Evolutionary conservation across 2,329 filamentous ascomycete genomes (phyloP).

Genomic region (Scolecobasidium constrictum): DNA sequence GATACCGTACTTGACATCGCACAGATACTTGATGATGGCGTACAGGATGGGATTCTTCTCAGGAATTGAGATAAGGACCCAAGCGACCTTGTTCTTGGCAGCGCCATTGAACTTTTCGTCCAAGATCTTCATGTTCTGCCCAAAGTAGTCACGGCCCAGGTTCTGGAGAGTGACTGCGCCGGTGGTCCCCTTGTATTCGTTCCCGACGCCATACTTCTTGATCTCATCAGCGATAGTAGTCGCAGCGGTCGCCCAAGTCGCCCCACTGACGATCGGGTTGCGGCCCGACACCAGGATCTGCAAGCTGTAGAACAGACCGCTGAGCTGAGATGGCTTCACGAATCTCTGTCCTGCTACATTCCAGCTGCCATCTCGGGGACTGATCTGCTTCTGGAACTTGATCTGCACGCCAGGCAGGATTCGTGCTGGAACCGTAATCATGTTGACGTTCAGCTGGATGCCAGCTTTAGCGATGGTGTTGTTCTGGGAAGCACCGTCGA

Average conservation of each 20-base stretch:
- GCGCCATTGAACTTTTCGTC: neutral
- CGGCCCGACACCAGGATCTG: neutral
- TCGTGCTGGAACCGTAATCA: conserved; percentile 64
- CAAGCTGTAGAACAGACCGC: neutral
- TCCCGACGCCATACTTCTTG: conserved; percentile 1
- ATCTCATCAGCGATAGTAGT: neutral
- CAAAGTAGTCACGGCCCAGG: neutral
- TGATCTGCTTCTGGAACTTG: conserved; percentile 38
- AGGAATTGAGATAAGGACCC: conserved; percentile 53
- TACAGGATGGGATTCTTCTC: conserved; percentile 46
- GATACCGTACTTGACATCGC: conserved; percentile 56
- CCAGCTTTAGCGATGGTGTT: conserved; percentile 24
- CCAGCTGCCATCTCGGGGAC: conserved; percentile 50
- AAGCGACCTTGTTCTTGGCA: conserved; percentile 18
- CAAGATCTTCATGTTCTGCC: neutral
- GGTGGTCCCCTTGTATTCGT: neutral
- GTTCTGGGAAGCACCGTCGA: conserved; percentile 31
- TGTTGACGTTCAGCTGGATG: conserved; percentile 45
- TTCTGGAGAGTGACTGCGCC: neutral
- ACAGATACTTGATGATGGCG: conserved; percentile 54
- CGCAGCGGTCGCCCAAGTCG: neutral
- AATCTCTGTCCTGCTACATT: conserved; percentile 41
- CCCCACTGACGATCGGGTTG: neutral
- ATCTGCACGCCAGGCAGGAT: conserved; percentile 53
- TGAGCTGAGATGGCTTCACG: neutral